These are phyloP conservation scores for Neurospora sp. DNA, from an alignment of 495 filamentous ascomycete species.

Conservation along the genomic window DNA sequence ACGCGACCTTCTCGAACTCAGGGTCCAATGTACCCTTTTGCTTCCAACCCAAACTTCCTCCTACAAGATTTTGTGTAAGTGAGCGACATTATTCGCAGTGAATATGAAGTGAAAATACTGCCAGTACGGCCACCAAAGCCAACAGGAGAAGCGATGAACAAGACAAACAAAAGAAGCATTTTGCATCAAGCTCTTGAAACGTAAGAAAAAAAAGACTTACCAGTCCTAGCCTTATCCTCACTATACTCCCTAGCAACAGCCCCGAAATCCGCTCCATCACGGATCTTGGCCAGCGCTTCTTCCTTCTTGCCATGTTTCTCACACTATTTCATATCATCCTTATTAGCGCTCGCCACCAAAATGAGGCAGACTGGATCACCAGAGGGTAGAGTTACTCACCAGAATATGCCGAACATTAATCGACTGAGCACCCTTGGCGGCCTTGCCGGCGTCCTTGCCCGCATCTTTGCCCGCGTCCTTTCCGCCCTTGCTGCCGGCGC, in stretches of 20 bases:
- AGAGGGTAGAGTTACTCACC: slow-evolving; percentile 32
- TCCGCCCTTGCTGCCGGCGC: slow-evolving; percentile 39
- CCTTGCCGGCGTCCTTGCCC: slow-evolving; percentile 35
- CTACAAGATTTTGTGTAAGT: slow-evolving; percentile 24
- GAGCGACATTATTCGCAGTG: background rate
- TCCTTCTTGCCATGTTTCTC: slow-evolving; percentile 84
- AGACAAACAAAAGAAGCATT: no score
- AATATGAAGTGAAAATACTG: background rate
- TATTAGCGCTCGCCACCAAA: background rate
- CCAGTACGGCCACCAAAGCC: background rate
- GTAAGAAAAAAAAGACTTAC: slow-evolving; percentile 29
- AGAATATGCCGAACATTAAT: slow-evolving; percentile 89
- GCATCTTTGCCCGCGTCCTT: slow-evolving; percentile 39
- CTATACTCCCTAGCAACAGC: slow-evolving; percentile 79
- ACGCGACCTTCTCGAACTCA: slow-evolving; percentile 74
- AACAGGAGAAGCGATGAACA: no score
- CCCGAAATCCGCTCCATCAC: slow-evolving; percentile 72
- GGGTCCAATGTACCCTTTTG: slow-evolving; percentile 60
- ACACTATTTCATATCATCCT: slow-evolving; percentile 41
- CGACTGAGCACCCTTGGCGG: slow-evolving; percentile 59
- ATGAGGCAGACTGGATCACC: background rate
- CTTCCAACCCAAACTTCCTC: slow-evolving; percentile 80
- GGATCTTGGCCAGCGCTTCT: slow-evolving; percentile 70
- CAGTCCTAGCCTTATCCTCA: slow-evolving; percentile 80
- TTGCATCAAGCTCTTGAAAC: no score